phyloP scores from a whole-genome alignment of 179 eudicot species.

The Vitellaria paradoxa region DNA sequence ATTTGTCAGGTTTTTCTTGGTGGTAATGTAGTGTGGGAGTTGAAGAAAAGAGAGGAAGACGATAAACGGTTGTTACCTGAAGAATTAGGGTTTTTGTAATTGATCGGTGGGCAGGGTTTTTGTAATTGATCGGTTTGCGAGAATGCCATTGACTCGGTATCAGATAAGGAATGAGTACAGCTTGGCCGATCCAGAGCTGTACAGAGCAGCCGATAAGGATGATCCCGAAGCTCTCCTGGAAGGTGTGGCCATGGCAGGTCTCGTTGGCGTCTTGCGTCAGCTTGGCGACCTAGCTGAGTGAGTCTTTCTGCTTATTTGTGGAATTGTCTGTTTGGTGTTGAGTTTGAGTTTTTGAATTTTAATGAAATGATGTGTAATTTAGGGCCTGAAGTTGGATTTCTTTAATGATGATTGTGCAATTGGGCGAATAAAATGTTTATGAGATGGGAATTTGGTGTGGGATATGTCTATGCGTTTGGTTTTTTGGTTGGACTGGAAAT shows the following conservation, averaged over 20 bases:
- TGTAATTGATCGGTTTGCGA: neutral
- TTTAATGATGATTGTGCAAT: neutral
- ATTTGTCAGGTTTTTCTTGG: too few species aligned
- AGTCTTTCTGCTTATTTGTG: constrained; percentile 19
- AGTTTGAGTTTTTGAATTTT: constrained; percentile 9
- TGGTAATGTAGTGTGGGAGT: too few species aligned
- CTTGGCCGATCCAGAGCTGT: constrained; percentile 85
- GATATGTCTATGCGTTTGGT: constrained; percentile 1
- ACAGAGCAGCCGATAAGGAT: constrained; percentile 70
- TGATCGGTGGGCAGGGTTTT: too few species aligned
- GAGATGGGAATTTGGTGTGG: neutral
- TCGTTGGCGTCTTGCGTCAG: constrained; percentile 89
- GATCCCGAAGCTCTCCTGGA: constrained; percentile 90
- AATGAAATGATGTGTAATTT: constrained; percentile 10
- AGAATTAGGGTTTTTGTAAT: constrained; percentile 4
- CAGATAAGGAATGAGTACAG: constrained; percentile 69
- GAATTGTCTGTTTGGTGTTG: neutral
- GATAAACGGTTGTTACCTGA: too few species aligned
- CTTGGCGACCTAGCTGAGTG: constrained; percentile 92
- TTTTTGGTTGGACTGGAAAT: neutral
- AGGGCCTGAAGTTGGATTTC: constrained; percentile 13
- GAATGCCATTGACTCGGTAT: constrained; percentile 71
- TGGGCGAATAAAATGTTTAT: neutral
- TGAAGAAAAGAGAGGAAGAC: too few species aligned
- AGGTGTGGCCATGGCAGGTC: constrained; percentile 93